Evolutionary conservation across 176 grass and related monocot species (phyloP), one percentile per base, ranked within the genome.

Genomic region (Poa pratensis): DNA sequence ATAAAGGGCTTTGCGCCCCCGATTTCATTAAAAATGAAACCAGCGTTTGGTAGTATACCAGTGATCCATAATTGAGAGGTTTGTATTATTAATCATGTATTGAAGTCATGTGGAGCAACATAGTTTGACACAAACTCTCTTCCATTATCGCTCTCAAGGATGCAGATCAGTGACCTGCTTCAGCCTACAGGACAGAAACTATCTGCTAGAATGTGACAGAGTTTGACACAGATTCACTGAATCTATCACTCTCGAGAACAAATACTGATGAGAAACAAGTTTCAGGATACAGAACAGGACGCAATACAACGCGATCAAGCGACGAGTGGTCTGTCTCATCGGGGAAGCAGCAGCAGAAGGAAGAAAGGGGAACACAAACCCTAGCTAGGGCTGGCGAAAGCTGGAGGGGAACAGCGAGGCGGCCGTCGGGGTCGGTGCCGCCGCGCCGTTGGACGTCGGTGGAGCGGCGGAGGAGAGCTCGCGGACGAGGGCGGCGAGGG

Each of bases 401-500:
- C 43, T 43, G 43, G 89, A 81, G 10, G 85, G 76, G 69, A 91
- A 91, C 69, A 81, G 19, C 32, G 85, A 91, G 1, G 83, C 13
- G 0, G 79, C 20, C 26, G n/a, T n/a, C 26, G 26, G 24, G 24
- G 60, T 9, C 22, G 69, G 24, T 2, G 16, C 45, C 0, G 73
- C 26, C 7, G 65, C 0, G 46, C 55, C 42, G 45, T 75, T 90
- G 76, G 69, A 68, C 15, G 57, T n/a, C 14, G 12, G 77, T 19
- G 91, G 68, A 58, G 86, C 65, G 16, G 80, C 13, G 19, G 65
- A 80, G 78, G 91, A 96, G 26, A 91, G 86, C 84, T 96, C 91
- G 52, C 87, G 91, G 26, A 96, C 89, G 32, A 96, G 87, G 27
- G 91, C 89, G 61, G 89, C 87, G 48, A 96, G 89, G 42, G 91